Base-by-base conservation (phyloP, 2,329 filamentous ascomycete genomes). In the Pseudopyricularia javanii region DNA sequence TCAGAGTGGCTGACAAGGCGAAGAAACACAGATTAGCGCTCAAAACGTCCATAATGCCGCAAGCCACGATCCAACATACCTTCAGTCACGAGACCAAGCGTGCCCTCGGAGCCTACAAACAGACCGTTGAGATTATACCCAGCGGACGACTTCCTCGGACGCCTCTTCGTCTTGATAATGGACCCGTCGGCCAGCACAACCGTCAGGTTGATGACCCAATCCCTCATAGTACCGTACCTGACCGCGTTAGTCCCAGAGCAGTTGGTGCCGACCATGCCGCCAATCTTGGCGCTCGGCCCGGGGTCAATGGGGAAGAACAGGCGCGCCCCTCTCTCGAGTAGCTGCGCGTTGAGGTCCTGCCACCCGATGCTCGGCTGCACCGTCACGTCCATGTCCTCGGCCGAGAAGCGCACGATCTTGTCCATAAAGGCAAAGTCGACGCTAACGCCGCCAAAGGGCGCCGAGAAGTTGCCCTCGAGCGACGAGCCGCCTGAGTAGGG, bases 281-380 rank as follows among this genome's bases (percentile, higher is more conserved):
- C 86, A 59, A 91, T 88, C 69, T 85, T 86, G 15, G 86, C 85
- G 59, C 74, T 79, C 55, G 79, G 79, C 28, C 77, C 76, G 73
- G 91, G 91, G 62, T 96, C 91, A 12, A 95, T 83, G 1, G 91
- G 91, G 64, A 95, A 94, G 70, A 95, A 95, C 1, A 96, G 78
- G 0, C 88, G 88, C 4, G 80, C 83, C 37, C 79, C 75, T 66
- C 85, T 80, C 61, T 86, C 82, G 49, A 82, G 75, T 47, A 83
- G 65, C 60, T 80, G 70, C 58, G 85, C 81, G 61, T 96, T 96
- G 54, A 96, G 70, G 51, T 86, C 82, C 77, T 94, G 90, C 90
- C 90, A 96, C n/a, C 86, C 85, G 9, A 96, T 84, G 7, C 86
- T 87, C 3, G 91, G 91, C 65, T 96, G 91, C 3, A 96, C 89